Evolutionary conservation across 352 stramenopile species (phyloP), one percentile per base, ranked within the genome.

Genomic region (Pilasporangium apinafurcum): DNA sequence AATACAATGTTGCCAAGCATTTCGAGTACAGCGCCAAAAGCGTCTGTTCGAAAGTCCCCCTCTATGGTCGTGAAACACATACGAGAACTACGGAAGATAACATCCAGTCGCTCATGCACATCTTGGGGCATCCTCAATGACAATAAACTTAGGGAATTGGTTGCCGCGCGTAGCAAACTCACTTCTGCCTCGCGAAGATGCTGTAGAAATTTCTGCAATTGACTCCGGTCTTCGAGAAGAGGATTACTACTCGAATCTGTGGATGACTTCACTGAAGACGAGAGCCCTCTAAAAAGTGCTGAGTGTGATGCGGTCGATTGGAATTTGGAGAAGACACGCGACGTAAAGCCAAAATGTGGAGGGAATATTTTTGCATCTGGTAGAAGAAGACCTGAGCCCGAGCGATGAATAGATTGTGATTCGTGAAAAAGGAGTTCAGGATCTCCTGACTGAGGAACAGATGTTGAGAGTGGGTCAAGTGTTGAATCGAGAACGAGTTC

Each of bases 301-400:
- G 59, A 65, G 12, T 82, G 64, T 0, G 76, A 79, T 8, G 51
- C 34, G 27, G 54, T 65, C 10, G 60, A 70, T 16, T 87, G 71
- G 13, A 92, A 74, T 16, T 71, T 70, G n/a, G 76, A 92, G 14
- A 89, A 44, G 18, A 92, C 65, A 14, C 79, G 68, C n/a, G 76
- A 85, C 2, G 76, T 86, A 44, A 92, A 89, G 5, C 67, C 50
- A 26, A 67, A 39, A 16, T 68, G 60, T 5, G 65, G 57, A 0
- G 56, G 66, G 9, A 58, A 53, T 24, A 48, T 29, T 9, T 59
- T 56, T 13, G 41, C 22, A 4, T 17, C 22, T 38, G 41, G 17
- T n/a, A n/a, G n/a, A n/a, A n/a, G n/a, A n/a, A n/a, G n/a, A n/a
- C n/a, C n/a, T n/a, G n/a, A n/a, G n/a, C n/a, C n/a, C n/a, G n/a